Base-by-base conservation (phyloP, 176 grass and related monocot genomes). In the Paspalum vaginatum region DNA sequence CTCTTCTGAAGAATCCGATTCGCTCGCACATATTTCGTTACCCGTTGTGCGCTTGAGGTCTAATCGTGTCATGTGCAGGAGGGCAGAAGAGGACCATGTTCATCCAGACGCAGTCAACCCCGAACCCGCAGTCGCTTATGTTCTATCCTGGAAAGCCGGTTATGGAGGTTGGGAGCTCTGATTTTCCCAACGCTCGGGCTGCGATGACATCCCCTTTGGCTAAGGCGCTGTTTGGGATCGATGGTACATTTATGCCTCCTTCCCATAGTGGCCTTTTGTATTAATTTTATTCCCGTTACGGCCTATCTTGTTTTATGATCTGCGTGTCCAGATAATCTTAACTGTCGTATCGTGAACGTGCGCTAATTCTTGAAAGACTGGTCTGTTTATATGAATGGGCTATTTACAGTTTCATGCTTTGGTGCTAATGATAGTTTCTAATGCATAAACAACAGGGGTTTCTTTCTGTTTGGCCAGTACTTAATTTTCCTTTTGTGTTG, bases 81-180 rank as follows among this genome's bases (percentile, higher is more conserved):
- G 97, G 86, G 72, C 97, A 99, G 86, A 99, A 78, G 77, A 95
- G 97, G 85, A 88, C 86, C 72, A 91, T 96, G 97, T 96, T 96
- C 89, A 96, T 99, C 74, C 97, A 99, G 90, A 94, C 90, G 10
- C 93, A 99, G 78, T 77, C 80, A 5, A 99, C 97, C 0, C 97
- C 97, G 0, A 99, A 99, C 78, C 97, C 93, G 0, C 84, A 93
- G 47, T 99, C 93, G 0, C 90, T 91, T n/a, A 99, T 99, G 97
- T 99, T 99, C 71, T 93, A 91, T 90, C 93, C 93, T 18, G 97
- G 91, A 51, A 99, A 99, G 77, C 88, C 88, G 1, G 87, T 99
- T 77, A 99, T 99, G 97, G 91, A 99, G 49, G 84, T 99, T 67
- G 97, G 97, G 76, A 99, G 97, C 86, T 83, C 90, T 38, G 93